phyloP scores from a whole-genome alignment of 139 green algal species.

The Mesostigma viride region DNA sequence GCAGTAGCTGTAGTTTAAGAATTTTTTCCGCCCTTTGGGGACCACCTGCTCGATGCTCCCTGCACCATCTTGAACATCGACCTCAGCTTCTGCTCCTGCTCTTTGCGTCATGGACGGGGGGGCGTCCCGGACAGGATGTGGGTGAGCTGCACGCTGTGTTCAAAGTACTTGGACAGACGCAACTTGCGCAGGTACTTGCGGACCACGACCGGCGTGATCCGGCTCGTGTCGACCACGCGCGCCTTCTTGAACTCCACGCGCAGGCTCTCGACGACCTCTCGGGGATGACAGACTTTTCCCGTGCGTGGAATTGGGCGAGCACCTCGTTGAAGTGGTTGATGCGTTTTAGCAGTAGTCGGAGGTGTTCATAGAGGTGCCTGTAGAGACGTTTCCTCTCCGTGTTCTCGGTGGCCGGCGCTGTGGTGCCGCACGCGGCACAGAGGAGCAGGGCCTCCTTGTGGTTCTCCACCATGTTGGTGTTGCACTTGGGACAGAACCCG shows the following conservation, averaged over 20 bases:
- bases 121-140: constrained; percentile 10
- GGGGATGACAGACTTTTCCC: too few species aligned
- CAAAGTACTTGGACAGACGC: too few species aligned
- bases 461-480: background rate
- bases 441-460: background rate
- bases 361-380: background rate
- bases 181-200: constrained; percentile 25
- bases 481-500: background rate
- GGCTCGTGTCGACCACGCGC: background rate
- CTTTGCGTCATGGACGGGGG: background rate
- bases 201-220: background rate
- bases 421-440: background rate
- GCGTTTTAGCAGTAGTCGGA: too few species aligned
- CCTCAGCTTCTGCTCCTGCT: constrained; percentile 16
- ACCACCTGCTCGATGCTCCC: constrained; percentile 10
- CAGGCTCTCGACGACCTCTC: too few species aligned
- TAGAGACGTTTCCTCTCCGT: too few species aligned
- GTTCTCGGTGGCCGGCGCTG: too few species aligned
- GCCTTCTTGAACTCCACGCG: background rate
- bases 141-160: constrained; percentile 20
- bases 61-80: constrained; percentile 24
- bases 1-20: constrained; percentile 20
- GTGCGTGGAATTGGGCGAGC: too few species aligned
- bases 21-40: constrained; percentile 14
- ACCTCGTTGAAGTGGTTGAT: too few species aligned